These are phyloP conservation scores for Penicillium janthinellum DNA, from an alignment of 2,329 filamentous ascomycete species.

Conservation along the genomic window DNA sequence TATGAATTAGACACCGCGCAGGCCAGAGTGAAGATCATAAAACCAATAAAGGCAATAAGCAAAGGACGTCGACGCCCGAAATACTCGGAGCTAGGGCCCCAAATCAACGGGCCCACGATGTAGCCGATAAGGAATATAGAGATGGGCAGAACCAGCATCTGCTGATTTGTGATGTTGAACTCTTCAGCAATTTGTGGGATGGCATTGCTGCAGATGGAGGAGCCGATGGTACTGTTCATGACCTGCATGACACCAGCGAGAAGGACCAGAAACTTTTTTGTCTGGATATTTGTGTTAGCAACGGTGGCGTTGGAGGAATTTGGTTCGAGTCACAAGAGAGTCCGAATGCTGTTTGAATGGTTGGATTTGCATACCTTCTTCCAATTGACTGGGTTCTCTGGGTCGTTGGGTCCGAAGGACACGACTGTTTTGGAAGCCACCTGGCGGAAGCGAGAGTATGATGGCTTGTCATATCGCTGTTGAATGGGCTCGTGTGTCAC, in stretches of 20 bases:
- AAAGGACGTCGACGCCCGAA: slow-evolving; percentile 48
- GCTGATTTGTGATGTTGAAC: slow-evolving; percentile 36
- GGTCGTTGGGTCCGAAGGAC: slow-evolving; percentile 38
- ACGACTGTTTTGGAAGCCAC: slow-evolving; percentile 41
- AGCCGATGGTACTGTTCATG: slow-evolving; percentile 46
- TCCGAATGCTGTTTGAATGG: background rate
- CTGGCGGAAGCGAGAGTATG: slow-evolving; percentile 34
- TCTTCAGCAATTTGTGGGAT: slow-evolving; percentile 40
- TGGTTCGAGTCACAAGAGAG: background rate
- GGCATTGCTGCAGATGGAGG: slow-evolving; percentile 44
- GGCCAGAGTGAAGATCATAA: slow-evolving; percentile 46
- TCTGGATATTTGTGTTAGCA: slow-evolving; percentile 3
- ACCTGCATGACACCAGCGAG: slow-evolving; percentile 41
- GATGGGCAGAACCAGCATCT: slow-evolving; percentile 42
- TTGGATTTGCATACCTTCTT: slow-evolving; percentile 26
- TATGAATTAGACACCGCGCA: slow-evolving; percentile 49
- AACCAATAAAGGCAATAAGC: slow-evolving; percentile 53
- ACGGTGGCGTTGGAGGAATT: too few relatives aligned
- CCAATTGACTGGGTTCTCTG: slow-evolving; percentile 40
- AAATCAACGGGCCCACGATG: slow-evolving; percentile 47
- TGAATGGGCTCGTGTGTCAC: slow-evolving; percentile 29
- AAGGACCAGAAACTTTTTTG: slow-evolving; percentile 39
- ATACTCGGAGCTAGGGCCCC: slow-evolving; percentile 48
- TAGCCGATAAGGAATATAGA: slow-evolving; percentile 47
- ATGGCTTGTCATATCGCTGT: slow-evolving; percentile 30